A percentile compares a stretch with the other conserved stretches of the same genome.
phyloP scores from a whole-genome alignment of 2,329 filamentous ascomycete species.

The Cercospora sojina region DNA sequence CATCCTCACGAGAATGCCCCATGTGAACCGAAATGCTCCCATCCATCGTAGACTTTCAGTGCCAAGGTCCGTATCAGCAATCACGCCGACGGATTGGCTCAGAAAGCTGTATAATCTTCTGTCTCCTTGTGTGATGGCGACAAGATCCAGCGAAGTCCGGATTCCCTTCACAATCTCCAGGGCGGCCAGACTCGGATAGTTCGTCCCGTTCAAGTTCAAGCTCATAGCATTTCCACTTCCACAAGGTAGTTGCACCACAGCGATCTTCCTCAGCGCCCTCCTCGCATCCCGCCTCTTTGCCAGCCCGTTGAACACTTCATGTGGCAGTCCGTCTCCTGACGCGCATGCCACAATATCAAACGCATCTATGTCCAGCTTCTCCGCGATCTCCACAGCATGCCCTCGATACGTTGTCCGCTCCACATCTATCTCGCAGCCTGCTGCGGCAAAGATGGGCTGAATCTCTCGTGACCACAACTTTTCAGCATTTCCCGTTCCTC shows the following conservation, averaged over 20 bases:
- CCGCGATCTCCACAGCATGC: conserved; percentile 74
- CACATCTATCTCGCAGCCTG: conserved; percentile 72
- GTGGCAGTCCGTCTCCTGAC: conserved; percentile 86
- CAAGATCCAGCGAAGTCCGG: conserved; percentile 78
- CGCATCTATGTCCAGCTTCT: conserved; percentile 71
- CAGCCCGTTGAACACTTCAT: conserved; percentile 94
- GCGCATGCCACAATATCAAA: conserved; percentile 86
- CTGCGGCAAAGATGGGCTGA: conserved; percentile 78
- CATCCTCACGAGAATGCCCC: conserved; percentile 76
- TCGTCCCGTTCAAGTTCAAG: conserved; percentile 81
- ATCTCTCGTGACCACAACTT: conserved; percentile 73
- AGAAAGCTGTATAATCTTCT: conserved; percentile 79
- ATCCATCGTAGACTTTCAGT: conserved; percentile 94
- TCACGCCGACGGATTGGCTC: conserved; percentile 83
- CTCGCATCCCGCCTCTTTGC: conserved; percentile 72
- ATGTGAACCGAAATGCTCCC: conserved; percentile 80
- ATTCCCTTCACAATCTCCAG: conserved; percentile 84
- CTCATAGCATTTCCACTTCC: conserved; percentile 94
- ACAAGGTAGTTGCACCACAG: conserved; percentile 84
- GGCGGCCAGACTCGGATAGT: conserved; percentile 71
- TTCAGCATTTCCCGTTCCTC: conserved; percentile 74
- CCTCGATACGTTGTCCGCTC: conserved; percentile 69
- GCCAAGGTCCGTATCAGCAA: conserved; percentile 84
- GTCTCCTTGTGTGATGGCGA: conserved; percentile 81
- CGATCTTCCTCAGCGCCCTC: conserved; percentile 70